Evolutionary conservation across 495 filamentous ascomycete species (phyloP).

Genomic region (Cetradonia linearis): DNA sequence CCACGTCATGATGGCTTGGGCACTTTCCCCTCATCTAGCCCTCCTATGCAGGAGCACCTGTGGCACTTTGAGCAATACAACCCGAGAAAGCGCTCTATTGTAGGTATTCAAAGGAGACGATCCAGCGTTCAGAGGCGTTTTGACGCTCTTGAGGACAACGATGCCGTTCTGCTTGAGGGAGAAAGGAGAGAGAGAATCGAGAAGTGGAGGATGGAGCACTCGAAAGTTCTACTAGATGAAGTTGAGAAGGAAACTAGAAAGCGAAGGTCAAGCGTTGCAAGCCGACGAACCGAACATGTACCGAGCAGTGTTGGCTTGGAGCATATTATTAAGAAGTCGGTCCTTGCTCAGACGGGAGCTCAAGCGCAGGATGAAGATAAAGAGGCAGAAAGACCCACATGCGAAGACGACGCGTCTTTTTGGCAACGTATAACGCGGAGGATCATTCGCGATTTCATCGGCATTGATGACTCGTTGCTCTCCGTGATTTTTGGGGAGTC

Average conservation of each 20-base stretch:
- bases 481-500: constrained; percentile 81
- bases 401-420: constrained; percentile 45
- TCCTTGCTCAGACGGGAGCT: constrained; percentile 1
- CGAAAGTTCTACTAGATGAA: constrained; percentile 69
- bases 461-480: constrained; percentile 77
- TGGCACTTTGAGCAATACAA: constrained; percentile 81
- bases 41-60: constrained; percentile 60
- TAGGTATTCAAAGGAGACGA: constrained; percentile 34
- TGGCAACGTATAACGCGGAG: constrained; percentile 75
- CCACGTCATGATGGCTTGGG: constrained; percentile 89
- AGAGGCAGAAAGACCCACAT: constrained; percentile 3
- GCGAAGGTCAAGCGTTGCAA: constrained; percentile 36
- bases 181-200: constrained; percentile 78
- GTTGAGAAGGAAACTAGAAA: constrained; percentile 76
- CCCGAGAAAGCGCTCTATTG: constrained; percentile 43
- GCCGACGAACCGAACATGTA: constrained; percentile 21
- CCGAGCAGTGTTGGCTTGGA: constrained; percentile 10
- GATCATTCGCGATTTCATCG: constrained; percentile 80
- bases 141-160: constrained; percentile 55
- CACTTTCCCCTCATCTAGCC: constrained; percentile 53
- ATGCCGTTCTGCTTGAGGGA: constrained; percentile 44
- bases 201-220: constrained; percentile 86
- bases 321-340: constrained; percentile 11
- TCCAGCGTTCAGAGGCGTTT: constrained; percentile 54
- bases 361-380: neutral